Evolutionary conservation across 2,329 filamentous ascomycete species (phyloP), one percentile per base, ranked within the genome.

Genomic region (Alternaria brassicicola): DNA sequence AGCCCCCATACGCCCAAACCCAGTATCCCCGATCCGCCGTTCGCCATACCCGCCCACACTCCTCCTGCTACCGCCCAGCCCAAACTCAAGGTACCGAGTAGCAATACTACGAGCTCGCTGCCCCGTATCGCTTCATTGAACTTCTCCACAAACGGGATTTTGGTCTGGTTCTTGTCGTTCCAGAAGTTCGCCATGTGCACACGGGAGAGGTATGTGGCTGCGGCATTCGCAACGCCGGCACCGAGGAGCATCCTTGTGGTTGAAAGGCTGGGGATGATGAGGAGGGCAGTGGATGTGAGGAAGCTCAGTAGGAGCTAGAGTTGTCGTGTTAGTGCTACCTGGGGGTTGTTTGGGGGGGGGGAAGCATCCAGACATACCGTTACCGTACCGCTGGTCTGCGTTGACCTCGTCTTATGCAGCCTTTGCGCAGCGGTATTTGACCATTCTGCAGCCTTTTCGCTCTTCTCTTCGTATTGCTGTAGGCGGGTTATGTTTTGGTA

Each of bases 41-140:
- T 33, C 31, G 57, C 52, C 39, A 54, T 59, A 6, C 61, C 52
- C 31, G 58, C 58, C 64, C 62, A 71, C n/a, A 65, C 57, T 21
- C 62, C 47, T 0, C 63, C 66, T 19, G 63, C 61, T 15, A 48
- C 59, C 1, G 52, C 63, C 73, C 73, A 75, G 2, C 55, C 64
- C 17, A 60, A 36, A 21, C 53, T 51, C 55, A 71, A 39, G 15
- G 64, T 51, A 13, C 67, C 68, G 21, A 76, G 54, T 10, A 75
- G 9, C 21, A 52, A 28, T 0, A 73, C 69, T 2, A 75, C 66
- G n/a, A 56, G 58, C 58, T 73, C 69, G 12, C 71, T 74, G 1
- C 74, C 74, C 6, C 62, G 47, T 10, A 78, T 67, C 2, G 77
- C 76, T 42, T 76, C 70, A 52, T 79, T 79, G 61, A 74, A 78